Evolutionary conservation across 2,329 filamentous ascomycete species (phyloP).

Genomic region (Myotisia sp.): DNA sequence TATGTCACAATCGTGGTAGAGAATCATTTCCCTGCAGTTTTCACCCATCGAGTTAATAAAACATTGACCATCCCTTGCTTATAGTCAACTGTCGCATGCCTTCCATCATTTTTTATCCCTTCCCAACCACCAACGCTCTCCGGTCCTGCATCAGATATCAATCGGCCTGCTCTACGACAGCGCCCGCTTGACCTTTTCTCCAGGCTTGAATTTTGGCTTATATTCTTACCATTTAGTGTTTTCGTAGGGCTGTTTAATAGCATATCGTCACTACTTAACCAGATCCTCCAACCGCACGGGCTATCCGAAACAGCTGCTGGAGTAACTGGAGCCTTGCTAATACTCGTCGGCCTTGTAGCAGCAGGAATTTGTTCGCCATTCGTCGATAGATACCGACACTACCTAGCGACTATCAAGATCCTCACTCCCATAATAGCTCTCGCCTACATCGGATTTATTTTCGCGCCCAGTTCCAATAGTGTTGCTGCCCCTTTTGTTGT

Average conservation of each 20-base stretch:
- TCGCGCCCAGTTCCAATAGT: conserved; percentile 51
- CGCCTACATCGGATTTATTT: conserved; percentile 66
- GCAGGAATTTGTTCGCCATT: conserved; percentile 67
- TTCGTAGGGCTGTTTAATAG: conserved; percentile 94
- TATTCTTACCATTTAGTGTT: conserved; percentile 65
- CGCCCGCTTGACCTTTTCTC: conserved; percentile 42
- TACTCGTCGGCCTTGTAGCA: conserved; percentile 68
- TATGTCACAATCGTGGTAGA: conserved; percentile 73
- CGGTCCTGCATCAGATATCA: conserved; percentile 49
- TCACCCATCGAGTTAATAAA: conserved; percentile 3
- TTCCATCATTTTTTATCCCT: conserved; percentile 74
- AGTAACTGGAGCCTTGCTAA: conserved; percentile 77
- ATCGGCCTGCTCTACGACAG: conserved; percentile 38
- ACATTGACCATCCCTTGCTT: too few species aligned
- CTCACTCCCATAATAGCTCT: conserved; percentile 59
- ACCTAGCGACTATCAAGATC: conserved; percentile 57
- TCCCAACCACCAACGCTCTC: conserved; percentile 61
- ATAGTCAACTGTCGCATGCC: conserved; percentile 47
- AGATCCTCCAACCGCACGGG: conserved; percentile 74
- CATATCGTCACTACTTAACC: conserved; percentile 73
- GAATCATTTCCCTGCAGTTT: conserved; percentile 21
- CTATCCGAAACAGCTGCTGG: conserved; percentile 74
- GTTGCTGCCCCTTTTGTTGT: conserved; percentile 54
- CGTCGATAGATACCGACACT: conserved; percentile 71
- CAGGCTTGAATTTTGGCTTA: conserved; percentile 62